Base-by-base conservation (phyloP, 2,329 filamentous ascomycete genomes). In the Penicillium sp. region DNA sequence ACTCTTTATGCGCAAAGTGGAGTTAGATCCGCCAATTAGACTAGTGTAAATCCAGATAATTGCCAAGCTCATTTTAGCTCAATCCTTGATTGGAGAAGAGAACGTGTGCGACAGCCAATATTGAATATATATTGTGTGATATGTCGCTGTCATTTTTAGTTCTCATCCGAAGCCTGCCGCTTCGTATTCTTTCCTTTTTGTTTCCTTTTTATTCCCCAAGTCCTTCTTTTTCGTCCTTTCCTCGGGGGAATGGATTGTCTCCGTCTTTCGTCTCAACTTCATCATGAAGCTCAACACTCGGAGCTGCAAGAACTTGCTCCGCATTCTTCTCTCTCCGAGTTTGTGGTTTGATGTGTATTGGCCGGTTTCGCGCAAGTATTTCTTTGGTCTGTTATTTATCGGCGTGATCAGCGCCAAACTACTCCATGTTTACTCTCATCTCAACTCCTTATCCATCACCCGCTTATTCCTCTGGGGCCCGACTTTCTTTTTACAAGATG, bases 401-500 rank as follows among this genome's bases (percentile, higher is more conserved):
- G 46, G 58, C 11, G 49, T 58, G 20, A 36, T 62, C 34, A 46
- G 40, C 38, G 57, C 58, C 28, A 62, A 62, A 47, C 2, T 51
- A 16, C 51, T 62, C 35, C 58, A 59, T 39, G 56, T 62, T 23
- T 59, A 58, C 51, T 56, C 57, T 14, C 59, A 62, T 41, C 37
- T 51, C 14, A 56, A 44, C 35, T 60, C 58, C 10, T 50, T 62
- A 26, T 47, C 54, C 10, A 32, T 40, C 11, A 34, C 20, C 11
- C 49, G 50, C 23, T 52, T 62, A 22, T 37, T 56, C 10, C 40
- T 52, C 24, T 62, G 59, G 59, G 55, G 57, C 13, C 50, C 50
- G 8, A 61, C 59, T 9, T 61, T 62, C 31, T 55, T 61, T 31
- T 22, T 58, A 4, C 56, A 58, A 32, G 59, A 62, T 52, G 40